Evolutionary conservation across 2,329 filamentous ascomycete species (phyloP).

Genomic region (Mycosphaerella sp.): DNA sequence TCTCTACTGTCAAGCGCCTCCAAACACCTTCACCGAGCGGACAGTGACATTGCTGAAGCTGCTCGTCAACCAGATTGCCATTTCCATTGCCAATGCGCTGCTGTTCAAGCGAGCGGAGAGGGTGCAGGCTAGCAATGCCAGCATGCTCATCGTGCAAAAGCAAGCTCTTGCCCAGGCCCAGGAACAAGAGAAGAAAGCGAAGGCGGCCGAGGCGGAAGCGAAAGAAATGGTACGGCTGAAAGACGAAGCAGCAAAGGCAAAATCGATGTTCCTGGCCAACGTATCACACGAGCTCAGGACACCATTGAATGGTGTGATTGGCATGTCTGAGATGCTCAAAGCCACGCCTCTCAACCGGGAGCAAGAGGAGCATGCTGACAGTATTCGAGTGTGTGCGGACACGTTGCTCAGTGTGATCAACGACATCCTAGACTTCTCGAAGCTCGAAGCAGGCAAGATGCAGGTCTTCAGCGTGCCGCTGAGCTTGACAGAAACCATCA

Average conservation of each 20-base stretch:
- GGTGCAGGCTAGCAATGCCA: constrained; percentile 69
- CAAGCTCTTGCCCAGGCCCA: constrained; percentile 65
- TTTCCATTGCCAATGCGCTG: constrained; percentile 58
- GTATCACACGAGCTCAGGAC: constrained; percentile 55
- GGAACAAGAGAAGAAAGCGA: constrained; percentile 69
- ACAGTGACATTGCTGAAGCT: constrained; percentile 52
- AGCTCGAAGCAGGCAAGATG: constrained; percentile 51
- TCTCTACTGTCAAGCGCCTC: constrained; percentile 68
- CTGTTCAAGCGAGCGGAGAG: constrained; percentile 65
- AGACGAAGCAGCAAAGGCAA: constrained; percentile 76
- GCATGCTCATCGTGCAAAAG: constrained; percentile 73
- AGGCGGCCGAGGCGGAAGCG: constrained; percentile 68
- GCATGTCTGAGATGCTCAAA: constrained; percentile 57
- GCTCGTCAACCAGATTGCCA: constrained; percentile 69
- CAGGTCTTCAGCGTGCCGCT: constrained; percentile 54
- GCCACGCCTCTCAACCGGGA: constrained; percentile 51
- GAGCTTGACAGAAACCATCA: constrained; percentile 53
- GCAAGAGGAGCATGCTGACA: constrained; percentile 58
- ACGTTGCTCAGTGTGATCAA: constrained; percentile 50
- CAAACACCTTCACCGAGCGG: constrained; percentile 70
- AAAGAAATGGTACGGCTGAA: constrained; percentile 74
- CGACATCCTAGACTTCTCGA: constrained; percentile 49
- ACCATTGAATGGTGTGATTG: constrained; percentile 50
- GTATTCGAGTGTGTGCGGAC: constrained; percentile 58
- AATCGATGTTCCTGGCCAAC: constrained; percentile 65